phyloP scores from a whole-genome alignment of 306 rosid species.

The Cicer chorassanicum region DNA sequence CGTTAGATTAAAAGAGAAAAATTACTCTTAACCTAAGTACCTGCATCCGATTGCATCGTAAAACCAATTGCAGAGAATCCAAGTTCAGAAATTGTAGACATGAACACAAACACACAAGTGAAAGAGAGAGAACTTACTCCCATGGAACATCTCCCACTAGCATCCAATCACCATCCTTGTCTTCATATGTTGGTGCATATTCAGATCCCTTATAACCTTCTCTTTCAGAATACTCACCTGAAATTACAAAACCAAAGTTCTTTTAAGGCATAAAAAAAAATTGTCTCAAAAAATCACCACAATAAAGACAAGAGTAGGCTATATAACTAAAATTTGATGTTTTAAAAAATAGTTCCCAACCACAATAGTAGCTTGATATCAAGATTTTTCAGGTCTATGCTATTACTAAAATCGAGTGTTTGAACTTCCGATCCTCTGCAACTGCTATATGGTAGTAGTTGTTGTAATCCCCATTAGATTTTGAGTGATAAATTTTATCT shows the following conservation, averaged over 20 bases:
- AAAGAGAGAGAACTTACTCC: slow-evolving; percentile 67
- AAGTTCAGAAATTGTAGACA: not conserved
- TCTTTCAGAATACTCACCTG: slow-evolving; percentile 83
- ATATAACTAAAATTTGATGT: not conserved
- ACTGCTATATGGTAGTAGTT: too few species aligned
- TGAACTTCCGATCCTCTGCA: too few species aligned
- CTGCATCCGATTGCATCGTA: not conserved
- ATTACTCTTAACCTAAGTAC: not conserved
- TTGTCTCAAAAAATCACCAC: not conserved
- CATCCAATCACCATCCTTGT: slow-evolving; percentile 98
- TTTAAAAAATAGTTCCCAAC: not conserved
- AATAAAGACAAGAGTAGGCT: not conserved
- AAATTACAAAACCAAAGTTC: slow-evolving; percentile 30
- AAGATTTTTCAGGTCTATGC: not conserved
- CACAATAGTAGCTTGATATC: not conserved
- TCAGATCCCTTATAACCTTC: slow-evolving; percentile 92
- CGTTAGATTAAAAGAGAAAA: not conserved
- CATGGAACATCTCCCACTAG: slow-evolving; percentile 97
- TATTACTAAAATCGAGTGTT: not conserved
- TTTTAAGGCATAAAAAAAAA: not conserved
- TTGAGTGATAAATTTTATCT: too few species aligned
- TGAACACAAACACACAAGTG: not conserved
- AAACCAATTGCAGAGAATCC: not conserved
- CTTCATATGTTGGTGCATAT: slow-evolving; percentile 89
- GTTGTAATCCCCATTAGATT: too few species aligned